Evolutionary conservation across 2,329 filamentous ascomycete species (phyloP).

Genomic region (Sarocladium brachiariae): DNA sequence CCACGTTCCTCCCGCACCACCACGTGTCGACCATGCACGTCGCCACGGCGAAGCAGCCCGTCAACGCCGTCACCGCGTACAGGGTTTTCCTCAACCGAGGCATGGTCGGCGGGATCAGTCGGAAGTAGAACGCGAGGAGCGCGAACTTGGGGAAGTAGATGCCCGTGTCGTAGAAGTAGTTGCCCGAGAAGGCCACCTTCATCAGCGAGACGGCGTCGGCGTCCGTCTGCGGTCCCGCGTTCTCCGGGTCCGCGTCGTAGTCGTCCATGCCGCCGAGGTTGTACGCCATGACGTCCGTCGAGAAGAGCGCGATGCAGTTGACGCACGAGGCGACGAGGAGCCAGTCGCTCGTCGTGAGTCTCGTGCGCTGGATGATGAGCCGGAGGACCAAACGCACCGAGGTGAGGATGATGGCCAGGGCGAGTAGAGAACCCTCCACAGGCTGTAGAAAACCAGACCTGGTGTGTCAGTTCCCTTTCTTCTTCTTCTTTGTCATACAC

Average conservation of each 20-base stretch:
- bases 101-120: conserved; percentile 20
- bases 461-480: no score
- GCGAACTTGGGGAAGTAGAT: conserved; percentile 24
- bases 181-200: conserved; percentile 23
- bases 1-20: conserved; percentile 22
- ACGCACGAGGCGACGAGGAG: conserved; percentile 19
- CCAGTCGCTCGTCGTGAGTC: conserved; percentile 24
- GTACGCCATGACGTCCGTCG: conserved; percentile 20
- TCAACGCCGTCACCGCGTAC: conserved; percentile 17
- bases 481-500: no score
- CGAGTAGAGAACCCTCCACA: conserved; percentile 21
- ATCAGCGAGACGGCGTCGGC: conserved; percentile 16
- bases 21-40: conserved; percentile 23
- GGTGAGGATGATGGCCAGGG: conserved; percentile 17
- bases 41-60: conserved; percentile 16
- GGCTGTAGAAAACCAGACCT: conserved; percentile 12
- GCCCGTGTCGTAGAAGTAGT: conserved; percentile 25
- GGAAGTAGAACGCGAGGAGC: conserved; percentile 22
- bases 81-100: conserved; percentile 18
- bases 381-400: conserved; percentile 19
- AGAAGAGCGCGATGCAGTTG: conserved; percentile 20
- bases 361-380: conserved; percentile 17
- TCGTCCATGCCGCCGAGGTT: conserved; percentile 22
- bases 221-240: conserved; percentile 9
- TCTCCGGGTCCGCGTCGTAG: conserved; percentile 10